Evolutionary conservation across 108 stramenopile genomes (phyloP).

Genomic region (Cafeteria roenbergensis): DNA sequence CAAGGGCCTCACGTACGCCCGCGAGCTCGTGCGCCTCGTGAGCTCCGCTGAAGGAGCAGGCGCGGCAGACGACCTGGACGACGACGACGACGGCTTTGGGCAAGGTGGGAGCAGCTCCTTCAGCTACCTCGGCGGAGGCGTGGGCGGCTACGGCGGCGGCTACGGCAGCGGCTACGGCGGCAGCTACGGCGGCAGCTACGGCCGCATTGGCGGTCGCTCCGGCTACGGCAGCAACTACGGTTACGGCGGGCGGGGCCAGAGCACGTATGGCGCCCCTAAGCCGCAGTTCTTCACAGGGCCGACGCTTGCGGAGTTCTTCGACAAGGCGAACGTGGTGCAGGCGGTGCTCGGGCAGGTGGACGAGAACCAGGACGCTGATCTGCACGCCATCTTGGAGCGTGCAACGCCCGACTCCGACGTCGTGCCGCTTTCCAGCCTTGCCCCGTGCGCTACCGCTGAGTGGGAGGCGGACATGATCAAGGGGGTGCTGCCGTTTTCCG

Average conservation of each 20-base stretch:
- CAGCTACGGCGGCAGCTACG: too few species aligned
- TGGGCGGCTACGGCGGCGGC: too few species aligned
- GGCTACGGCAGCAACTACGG: too few species aligned
- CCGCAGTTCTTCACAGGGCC: background rate
- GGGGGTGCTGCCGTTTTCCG: too few species aligned
- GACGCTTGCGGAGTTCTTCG: background rate
- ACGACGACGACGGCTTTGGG: background rate
- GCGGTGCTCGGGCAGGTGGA: background rate
- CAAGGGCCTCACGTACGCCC: background rate
- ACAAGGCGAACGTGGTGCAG: background rate
- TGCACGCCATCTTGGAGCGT: background rate
- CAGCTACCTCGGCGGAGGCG: too few species aligned
- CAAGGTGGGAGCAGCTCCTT: too few species aligned
- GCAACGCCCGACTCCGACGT: background rate
- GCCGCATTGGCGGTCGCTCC: too few species aligned
- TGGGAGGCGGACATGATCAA: background rate
- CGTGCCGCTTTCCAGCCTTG: background rate
- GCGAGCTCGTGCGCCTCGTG: background rate
- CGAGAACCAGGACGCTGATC: background rate
- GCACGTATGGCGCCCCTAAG: background rate
- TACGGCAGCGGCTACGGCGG: too few species aligned
- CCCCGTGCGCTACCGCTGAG: background rate
- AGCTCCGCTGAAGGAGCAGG: too few species aligned
- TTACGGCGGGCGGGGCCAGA: background rate
- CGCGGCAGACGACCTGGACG: background rate